phyloP scores from a whole-genome alignment of 495 filamentous ascomycete species.

The Daldinia decipiens region DNA sequence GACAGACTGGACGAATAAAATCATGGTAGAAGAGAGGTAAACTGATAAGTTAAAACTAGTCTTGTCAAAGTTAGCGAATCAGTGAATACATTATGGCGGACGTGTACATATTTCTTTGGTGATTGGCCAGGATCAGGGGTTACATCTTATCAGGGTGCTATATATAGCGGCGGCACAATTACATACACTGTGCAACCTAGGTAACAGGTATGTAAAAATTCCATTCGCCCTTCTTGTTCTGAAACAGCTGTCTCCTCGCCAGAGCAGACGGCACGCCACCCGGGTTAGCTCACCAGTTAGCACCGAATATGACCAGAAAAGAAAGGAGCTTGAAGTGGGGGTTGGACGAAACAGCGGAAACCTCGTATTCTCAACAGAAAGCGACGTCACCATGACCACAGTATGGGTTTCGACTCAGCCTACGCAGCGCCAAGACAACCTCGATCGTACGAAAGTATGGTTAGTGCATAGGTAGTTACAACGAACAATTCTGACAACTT shows the following conservation, averaged over 20 bases:
- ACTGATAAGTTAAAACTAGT: neutral
- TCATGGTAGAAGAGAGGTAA: neutral
- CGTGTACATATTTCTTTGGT: neutral
- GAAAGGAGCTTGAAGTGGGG: constrained; percentile 22
- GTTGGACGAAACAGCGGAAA: constrained; percentile 27
- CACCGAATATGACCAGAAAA: neutral
- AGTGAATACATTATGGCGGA: neutral
- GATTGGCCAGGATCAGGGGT: neutral
- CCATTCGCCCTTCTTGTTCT: neutral
- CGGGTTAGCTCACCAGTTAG: neutral
- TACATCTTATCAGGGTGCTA: neutral
- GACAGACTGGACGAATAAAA: neutral
- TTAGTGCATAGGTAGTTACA: neutral
- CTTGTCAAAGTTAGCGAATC: neutral
- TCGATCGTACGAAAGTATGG: constrained; percentile 19
- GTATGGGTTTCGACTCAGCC: constrained; percentile 22
- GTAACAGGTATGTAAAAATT: too few species aligned
- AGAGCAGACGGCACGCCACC: constrained; percentile 3
- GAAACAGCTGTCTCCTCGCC: constrained; percentile 2
- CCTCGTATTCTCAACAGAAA: constrained; percentile 41
- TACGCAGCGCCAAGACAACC: constrained; percentile 23
- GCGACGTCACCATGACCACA: constrained; percentile 40
- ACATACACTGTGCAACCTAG: too few species aligned
- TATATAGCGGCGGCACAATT: neutral
- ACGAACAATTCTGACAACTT: neutral